phyloP scores from a whole-genome alignment of 73 alveolate genomes.

The Uronychia binucleata region DNA sequence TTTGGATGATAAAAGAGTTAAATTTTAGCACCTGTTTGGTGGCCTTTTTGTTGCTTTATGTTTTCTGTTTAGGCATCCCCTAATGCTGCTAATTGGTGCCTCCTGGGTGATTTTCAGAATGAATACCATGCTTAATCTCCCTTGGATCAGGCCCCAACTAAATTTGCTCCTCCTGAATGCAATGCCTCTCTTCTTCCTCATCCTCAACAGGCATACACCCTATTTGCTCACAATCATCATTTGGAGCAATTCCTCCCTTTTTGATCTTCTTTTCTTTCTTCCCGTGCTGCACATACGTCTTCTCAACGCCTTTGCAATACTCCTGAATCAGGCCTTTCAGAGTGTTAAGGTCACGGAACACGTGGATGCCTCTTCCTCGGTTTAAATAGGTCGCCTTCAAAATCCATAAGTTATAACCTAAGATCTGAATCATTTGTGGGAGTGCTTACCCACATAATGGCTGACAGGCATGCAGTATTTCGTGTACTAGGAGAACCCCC shows the following conservation, averaged over 20 bases:
- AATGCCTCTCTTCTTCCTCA: too few relatives aligned
- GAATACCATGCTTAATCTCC: too few relatives aligned
- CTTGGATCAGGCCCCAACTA: too few relatives aligned
- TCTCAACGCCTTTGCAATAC: constrained; percentile 52
- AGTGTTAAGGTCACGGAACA: constrained; percentile 54
- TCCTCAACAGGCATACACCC: too few relatives aligned
- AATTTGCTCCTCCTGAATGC: too few relatives aligned
- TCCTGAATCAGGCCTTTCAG: constrained; percentile 51
- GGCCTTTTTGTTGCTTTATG: neutral
- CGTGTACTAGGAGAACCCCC: constrained; percentile 13
- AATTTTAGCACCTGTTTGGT: too few relatives aligned
- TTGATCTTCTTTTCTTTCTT: neutral
- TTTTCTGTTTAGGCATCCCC: too few relatives aligned
- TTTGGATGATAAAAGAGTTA: constrained; percentile 10
- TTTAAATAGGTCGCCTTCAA: constrained; percentile 78
- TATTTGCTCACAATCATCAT: too few relatives aligned
- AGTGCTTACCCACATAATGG: constrained; percentile 51
- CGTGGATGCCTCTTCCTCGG: constrained; percentile 88
- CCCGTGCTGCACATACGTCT: neutral
- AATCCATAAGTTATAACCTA: constrained; percentile 82
- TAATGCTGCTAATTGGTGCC: too few relatives aligned
- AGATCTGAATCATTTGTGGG: neutral
- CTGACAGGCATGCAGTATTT: constrained; percentile 45
- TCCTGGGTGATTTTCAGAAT: too few relatives aligned
- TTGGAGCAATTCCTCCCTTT: too few relatives aligned